Conservation (phyloP, 2,329 filamentous ascomycete genomes). For the Samsoniella hepiali region DNA sequence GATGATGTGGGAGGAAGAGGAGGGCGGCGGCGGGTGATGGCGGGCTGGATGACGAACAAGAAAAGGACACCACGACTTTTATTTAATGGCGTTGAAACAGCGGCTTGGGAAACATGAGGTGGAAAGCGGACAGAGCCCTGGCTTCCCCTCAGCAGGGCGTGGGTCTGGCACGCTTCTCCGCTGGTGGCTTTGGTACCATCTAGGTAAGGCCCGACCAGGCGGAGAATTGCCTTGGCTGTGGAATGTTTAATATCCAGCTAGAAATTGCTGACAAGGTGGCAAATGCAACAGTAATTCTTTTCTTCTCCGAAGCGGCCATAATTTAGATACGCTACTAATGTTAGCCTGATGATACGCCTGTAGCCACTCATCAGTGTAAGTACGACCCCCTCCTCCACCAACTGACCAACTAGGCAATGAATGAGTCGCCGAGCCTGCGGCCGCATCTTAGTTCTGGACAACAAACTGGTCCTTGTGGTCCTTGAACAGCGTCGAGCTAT, state of each 20-base stretch:
- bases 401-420: too few species aligned
- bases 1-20: neutral
- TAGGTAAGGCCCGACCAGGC: neutral
- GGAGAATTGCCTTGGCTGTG: neutral
- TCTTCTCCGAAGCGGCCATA: neutral
- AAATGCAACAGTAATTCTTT: neutral
- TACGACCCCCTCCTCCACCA: neutral
- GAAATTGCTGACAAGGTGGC: neutral
- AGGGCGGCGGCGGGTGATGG: neutral
- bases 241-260: neutral
- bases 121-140: neutral
- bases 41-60: neutral
- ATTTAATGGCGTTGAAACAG: neutral
- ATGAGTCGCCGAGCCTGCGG: neutral
- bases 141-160: neutral
- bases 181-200: constrained; percentile 1
- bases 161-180: neutral
- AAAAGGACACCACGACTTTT: neutral
- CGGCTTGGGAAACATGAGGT: neutral
- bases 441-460: constrained; percentile 6
- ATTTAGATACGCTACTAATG: neutral
- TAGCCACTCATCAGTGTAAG: neutral
- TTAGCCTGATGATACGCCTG: neutral
- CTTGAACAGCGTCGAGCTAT: constrained; percentile 48
- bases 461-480: constrained; percentile 45